These are phyloP conservation scores for Byssochlamys sp. DNA, from an alignment of 2,329 filamentous ascomycete genomes.

Conservation along the genomic window DNA sequence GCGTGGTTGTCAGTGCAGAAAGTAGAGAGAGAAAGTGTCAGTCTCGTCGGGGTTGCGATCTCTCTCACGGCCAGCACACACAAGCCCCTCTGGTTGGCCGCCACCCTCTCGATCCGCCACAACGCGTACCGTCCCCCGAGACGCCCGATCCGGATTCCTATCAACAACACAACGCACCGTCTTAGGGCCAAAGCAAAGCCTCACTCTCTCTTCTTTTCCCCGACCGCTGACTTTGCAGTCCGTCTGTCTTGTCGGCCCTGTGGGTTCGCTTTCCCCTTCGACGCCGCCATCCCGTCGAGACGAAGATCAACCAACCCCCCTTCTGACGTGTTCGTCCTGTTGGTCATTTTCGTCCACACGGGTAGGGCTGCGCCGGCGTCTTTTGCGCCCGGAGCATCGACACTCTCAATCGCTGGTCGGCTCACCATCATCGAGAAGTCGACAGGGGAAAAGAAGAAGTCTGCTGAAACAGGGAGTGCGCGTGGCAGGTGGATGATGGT, in stretches of 20 bases:
- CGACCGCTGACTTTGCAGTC: not conserved
- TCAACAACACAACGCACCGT: not conserved
- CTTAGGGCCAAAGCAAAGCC: not conserved
- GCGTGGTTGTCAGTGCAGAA: not conserved
- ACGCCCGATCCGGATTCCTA: not conserved
- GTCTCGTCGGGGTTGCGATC: not conserved
- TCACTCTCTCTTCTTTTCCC: not conserved
- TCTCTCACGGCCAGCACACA: not conserved
- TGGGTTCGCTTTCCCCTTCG: not conserved
- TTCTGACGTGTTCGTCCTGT: not conserved
- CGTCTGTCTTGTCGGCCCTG: not conserved
- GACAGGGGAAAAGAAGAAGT: not conserved
- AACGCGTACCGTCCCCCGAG: not conserved
- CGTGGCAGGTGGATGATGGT: constrained; percentile 21
- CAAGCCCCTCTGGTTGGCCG: not conserved
- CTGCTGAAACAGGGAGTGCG: not conserved
- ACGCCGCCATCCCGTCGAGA: not conserved
- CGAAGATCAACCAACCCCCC: not conserved
- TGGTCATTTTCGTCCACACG: not conserved
- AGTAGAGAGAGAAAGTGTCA: too few species aligned
- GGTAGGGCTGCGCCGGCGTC: not conserved
- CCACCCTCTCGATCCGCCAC: not conserved
- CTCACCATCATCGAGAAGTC: constrained; percentile 10
- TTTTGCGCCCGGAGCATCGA: not conserved
- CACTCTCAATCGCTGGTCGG: constrained; percentile 20